Evolutionary conservation across 345 rosid species (phyloP), one percentile per base, ranked within the genome.

Genomic region (Linum trigynum): DNA sequence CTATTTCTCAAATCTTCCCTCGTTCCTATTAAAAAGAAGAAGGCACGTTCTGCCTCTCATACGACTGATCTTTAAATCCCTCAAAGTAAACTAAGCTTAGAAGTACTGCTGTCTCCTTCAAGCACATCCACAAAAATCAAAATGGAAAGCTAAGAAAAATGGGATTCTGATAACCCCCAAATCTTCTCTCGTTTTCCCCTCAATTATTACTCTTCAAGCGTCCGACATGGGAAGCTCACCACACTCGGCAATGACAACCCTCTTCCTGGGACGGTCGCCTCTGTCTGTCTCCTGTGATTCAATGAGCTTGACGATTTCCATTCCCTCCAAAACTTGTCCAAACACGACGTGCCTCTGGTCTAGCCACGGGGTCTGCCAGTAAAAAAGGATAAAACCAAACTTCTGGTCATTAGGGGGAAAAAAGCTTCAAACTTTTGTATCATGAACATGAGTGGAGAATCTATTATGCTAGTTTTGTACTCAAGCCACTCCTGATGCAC

Each of bases 271-370:
- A 55, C 96, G 91, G 85, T 95, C 99, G 32, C 96, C 98, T 79
- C 97, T 79, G 76, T 91, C 96, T 0, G 99, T 95, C 70, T 91
- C 96, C 65, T 84, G 91, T 0, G 86, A 85, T 73, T 91, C 91
- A 7, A 88, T 74, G 61, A 89, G 80, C 85, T 71, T 83, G 37
- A 91, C 98, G 8, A 83, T 73, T 60, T 91, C 96, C 91, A 95
- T 84, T 68, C 99, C 99, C 76, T 95, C 98, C 69, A 91, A 51
- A 23, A 95, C 97, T 82, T 91, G 98, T 55, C 98, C 97, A 5
- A 95, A 95, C 63, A 95, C 99, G 32, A 95, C 99, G 72, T 95
- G 98, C 80, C 96, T 85, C 71, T 82, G 83, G 71, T 91, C 91
- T 67, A 91, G 84, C 98, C 99, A 95, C 5, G 96, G 87, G 1